phyloP scores from a whole-genome alignment of 495 filamentous ascomycete species.

The Chlorociboria aeruginascens region DNA sequence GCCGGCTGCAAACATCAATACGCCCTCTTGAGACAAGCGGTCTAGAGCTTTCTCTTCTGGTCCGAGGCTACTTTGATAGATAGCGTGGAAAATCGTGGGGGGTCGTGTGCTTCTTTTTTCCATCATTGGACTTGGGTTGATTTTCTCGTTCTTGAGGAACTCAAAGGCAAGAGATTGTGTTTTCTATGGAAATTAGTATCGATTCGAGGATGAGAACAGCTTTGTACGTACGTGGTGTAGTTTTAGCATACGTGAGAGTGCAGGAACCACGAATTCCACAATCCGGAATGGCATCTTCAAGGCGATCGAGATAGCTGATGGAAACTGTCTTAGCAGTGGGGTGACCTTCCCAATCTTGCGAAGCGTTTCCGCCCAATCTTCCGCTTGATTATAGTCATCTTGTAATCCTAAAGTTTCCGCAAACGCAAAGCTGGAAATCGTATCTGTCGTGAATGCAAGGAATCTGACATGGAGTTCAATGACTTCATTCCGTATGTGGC shows the following conservation, averaged over 20 bases:
- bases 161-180: neutral
- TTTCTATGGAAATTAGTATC: neutral
- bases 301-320: neutral
- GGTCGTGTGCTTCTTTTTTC: neutral
- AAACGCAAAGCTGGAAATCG: neutral
- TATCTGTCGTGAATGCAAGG: neutral
- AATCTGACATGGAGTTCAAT: neutral
- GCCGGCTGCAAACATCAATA: slow-evolving; percentile 33
- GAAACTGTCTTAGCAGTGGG: neutral
- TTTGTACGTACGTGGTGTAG: neutral
- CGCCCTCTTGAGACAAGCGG: slow-evolving; percentile 31
- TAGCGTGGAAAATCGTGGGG: slow-evolving; percentile 31
- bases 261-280: neutral
- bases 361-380: neutral
- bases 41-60: slow-evolving; percentile 20
- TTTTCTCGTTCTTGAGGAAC: neutral
- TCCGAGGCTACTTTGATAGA: slow-evolving; percentile 28
- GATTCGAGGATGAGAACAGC: neutral
- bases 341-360: neutral
- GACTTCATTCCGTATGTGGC: neutral
- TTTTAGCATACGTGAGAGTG: neutral
- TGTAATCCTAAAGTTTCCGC: neutral
- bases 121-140: neutral
- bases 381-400: neutral
- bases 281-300: neutral